Base-by-base conservation (phyloP, 129 eudicot genomes). In the Flaveria bidentis region DNA sequence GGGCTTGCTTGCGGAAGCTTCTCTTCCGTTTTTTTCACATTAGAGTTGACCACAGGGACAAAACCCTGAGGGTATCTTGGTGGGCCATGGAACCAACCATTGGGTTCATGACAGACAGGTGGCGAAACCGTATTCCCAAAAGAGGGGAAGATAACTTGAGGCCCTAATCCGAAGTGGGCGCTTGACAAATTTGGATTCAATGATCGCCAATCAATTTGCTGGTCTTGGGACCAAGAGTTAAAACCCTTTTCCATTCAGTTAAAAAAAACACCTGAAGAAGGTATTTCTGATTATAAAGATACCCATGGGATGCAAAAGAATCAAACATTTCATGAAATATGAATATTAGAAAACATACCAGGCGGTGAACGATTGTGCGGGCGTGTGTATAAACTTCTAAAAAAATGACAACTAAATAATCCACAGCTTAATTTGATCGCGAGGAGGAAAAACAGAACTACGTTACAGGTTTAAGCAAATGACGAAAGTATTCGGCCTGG, bases 401-500 rank as follows among this genome's bases (percentile, higher is more conserved):
- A 82, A 77, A 65, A 69, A 81, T 47, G 55, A 30, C 80, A 87
- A 86, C 78, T 77, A 81, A 85, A 84, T 57, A 82, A 72, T 77
- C 86, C 90, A 69, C 73, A 85, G 91, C 91, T 85, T 69, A 78
- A 45, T 70, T 45, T 82, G 85, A 90, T 82, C 73, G 76, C 84
- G 71, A 67, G 74, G 44, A 55, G 60, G 20, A 53, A 36, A 77
- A 79, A 81, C 22, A 44, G 65, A 71, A 69, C 98, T 91, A 91
- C 98, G 98, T 91, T n/a, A 94, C 97, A 69, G 97, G 98, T 72
- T 91, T 94, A 42, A 94, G 93, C 85, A 94, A 87, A 42, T 85
- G 96, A 51, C 98, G 96, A 73, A 93, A 93, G 78, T 93, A 93
- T 46, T 93, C 98, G 15, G 97, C 98, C 98, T 93, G 98, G 69